A percentile compares a stretch with the other conserved stretches of the same genome.
Conservation (phyloP, 768 basidiomycete species). For the Myochromella boudieri region DNA sequence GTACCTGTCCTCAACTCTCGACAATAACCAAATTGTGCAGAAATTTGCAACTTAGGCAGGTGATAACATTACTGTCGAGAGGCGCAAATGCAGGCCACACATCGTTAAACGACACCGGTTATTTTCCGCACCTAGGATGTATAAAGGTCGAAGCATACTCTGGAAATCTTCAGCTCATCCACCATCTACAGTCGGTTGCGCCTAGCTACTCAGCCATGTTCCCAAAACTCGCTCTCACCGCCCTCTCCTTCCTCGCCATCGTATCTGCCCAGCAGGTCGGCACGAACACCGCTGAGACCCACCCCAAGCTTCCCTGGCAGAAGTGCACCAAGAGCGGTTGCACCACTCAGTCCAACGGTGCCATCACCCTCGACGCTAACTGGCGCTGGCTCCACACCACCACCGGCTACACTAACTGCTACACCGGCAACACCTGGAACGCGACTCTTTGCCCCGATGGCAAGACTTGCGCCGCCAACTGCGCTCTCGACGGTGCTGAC, state of each 20-base stretch:
- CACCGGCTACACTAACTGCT: constrained; percentile 41
- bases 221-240: constrained; percentile 35
- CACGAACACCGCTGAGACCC: constrained; percentile 41
- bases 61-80: background rate
- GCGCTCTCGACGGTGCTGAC: constrained; percentile 45
- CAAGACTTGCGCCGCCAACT: constrained; percentile 44
- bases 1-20: background rate
- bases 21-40: no score
- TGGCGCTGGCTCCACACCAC: constrained; percentile 55
- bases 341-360: constrained; percentile 30
- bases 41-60: no score
- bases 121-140: constrained; percentile 5
- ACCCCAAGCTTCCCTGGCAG: constrained; percentile 43
- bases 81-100: background rate
- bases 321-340: constrained; percentile 51
- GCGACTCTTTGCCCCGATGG: constrained; percentile 47
- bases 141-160: constrained; percentile 1
- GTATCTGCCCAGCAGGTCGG: constrained; percentile 47
- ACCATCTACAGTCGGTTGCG: background rate
- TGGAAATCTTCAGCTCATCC: constrained; percentile 1
- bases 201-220: constrained; percentile 28
- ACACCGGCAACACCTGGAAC: constrained; percentile 59
- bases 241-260: constrained; percentile 39
- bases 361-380: constrained; percentile 54
- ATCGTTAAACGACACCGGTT: constrained; percentile 2